These are phyloP conservation scores for Annulohypoxylon stygium DNA, from an alignment of 495 filamentous ascomycete species.

Conservation along the genomic window DNA sequence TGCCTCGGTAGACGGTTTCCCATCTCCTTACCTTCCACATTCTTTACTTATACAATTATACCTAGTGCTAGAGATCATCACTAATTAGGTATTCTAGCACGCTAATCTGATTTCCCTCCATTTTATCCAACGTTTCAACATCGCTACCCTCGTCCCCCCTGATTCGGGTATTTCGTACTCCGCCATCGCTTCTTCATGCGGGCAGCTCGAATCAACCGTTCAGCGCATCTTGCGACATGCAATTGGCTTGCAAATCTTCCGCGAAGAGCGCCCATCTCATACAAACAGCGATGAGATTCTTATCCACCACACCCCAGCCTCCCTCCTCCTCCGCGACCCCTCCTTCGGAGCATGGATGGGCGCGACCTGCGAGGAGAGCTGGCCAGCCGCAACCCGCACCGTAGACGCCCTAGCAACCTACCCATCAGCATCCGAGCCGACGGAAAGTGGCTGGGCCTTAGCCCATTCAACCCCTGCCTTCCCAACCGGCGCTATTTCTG, in stretches of 20 bases:
- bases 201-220: conserved; percentile 1
- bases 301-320: conserved; percentile 5
- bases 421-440: not conserved
- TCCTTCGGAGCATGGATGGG: conserved; percentile 6
- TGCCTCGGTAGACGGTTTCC: not conserved
- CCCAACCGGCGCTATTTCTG: not conserved
- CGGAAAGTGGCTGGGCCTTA: conserved; percentile 9
- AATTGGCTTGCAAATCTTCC: not conserved
- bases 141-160: not conserved
- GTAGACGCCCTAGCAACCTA: not conserved
- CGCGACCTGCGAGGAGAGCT: conserved; percentile 14
- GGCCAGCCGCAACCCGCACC: conserved; percentile 7
- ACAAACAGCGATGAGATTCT: not conserved
- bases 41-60: not conserved
- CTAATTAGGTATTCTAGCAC: not conserved
- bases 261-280: not conserved
- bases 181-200: not conserved
- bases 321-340: conserved; percentile 8
- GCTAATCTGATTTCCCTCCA: conserved; percentile 4
- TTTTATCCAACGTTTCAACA: conserved; percentile 13
- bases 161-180: not conserved
- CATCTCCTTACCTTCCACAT: not conserved
- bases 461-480: conserved; percentile 8
- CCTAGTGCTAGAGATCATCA: not conserved
- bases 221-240: conserved; percentile 2